Conservation (phyloP, 2,329 filamentous ascomycete species). For the Bipolaris victoriae region DNA sequence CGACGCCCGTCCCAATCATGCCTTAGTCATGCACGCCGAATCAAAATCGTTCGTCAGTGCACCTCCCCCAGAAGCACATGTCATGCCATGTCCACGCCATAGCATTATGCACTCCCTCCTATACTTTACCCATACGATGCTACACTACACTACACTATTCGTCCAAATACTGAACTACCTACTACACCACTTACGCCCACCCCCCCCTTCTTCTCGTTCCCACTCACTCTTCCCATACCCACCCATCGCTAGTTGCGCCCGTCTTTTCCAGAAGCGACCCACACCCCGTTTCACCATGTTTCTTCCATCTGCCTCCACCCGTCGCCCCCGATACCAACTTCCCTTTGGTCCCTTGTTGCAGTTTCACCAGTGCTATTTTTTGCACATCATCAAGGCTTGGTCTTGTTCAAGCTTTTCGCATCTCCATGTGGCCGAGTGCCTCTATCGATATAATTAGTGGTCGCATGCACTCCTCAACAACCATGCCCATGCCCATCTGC, state of each 20-base stretch:
- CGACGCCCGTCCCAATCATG: slow-evolving; percentile 9
- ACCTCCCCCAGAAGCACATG: neutral
- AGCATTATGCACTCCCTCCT: too few species aligned
- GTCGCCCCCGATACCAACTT: neutral
- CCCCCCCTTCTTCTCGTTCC: too few species aligned
- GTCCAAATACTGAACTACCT: neutral
- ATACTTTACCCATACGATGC: neutral
- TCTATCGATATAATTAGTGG: slow-evolving; percentile 8
- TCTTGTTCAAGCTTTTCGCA: slow-evolving; percentile 12
- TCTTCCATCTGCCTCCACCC: slow-evolving; percentile 2
- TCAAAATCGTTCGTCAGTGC: neutral
- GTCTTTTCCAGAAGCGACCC: slow-evolving; percentile 10
- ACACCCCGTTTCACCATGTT: slow-evolving; percentile 12
- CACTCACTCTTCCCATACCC: too few species aligned
- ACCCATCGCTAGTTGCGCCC: slow-evolving; percentile 5
- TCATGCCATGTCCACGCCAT: neutral
- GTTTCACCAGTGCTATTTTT: slow-evolving; percentile 17
- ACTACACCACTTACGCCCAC: too few species aligned
- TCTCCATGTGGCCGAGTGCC: slow-evolving; percentile 3
- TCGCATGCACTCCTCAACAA: slow-evolving; percentile 5
- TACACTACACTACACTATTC: too few species aligned
- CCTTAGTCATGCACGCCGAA: neutral
- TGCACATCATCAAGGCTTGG: slow-evolving; percentile 11
- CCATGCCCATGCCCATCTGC: neutral
- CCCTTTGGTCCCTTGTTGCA: neutral